Percentiles rank a stretch among this genome's conserved stretches.
Conservation (phyloP, 768 basidiomycete genomes). For the Trametes villosa region DNA sequence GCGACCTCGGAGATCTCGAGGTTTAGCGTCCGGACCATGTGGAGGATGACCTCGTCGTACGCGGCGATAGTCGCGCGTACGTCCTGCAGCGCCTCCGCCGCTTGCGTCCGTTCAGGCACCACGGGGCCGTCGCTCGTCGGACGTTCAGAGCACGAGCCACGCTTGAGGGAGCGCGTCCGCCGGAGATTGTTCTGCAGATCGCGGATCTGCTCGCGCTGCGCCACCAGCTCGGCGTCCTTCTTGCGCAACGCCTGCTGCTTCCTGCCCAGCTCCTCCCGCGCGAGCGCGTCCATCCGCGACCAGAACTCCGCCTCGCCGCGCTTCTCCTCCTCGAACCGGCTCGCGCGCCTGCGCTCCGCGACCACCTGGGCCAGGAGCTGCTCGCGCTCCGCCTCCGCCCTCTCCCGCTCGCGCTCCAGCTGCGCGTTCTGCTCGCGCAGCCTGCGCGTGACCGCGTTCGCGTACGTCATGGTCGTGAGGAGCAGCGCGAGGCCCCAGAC, state of each 20-base stretch:
- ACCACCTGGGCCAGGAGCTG: slow-evolving; percentile 5
- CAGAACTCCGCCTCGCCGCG: slow-evolving; percentile 18
- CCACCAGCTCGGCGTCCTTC: slow-evolving; percentile 17
- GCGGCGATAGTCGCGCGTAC: neutral
- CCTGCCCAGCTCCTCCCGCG: slow-evolving; percentile 15
- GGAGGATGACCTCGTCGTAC: slow-evolving; percentile 21
- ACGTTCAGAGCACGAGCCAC: neutral
- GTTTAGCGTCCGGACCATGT: slow-evolving; percentile 25
- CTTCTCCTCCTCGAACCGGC: slow-evolving; percentile 6
- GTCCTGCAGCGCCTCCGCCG: neutral
- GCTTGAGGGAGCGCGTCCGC: neutral
- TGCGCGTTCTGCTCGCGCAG: slow-evolving; percentile 17
- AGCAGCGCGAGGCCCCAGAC: slow-evolving; percentile 23
- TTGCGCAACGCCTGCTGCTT: slow-evolving; percentile 9
- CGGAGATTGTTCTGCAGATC: slow-evolving; percentile 18
- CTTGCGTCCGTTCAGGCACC: neutral
- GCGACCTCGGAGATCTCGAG: slow-evolving; percentile 26
- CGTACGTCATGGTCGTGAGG: slow-evolving; percentile 21
- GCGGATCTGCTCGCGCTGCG: slow-evolving; percentile 20
- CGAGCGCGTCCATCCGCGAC: slow-evolving; percentile 23
- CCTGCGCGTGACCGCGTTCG: slow-evolving; percentile 14
- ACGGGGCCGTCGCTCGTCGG: neutral
- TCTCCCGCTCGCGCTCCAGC: slow-evolving; percentile 14
- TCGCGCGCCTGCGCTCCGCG: slow-evolving; percentile 7
- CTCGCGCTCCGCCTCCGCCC: slow-evolving; percentile 9